Evolutionary conservation across 164 flowering plant species (phyloP).

Genomic region (Piper betle): DNA sequence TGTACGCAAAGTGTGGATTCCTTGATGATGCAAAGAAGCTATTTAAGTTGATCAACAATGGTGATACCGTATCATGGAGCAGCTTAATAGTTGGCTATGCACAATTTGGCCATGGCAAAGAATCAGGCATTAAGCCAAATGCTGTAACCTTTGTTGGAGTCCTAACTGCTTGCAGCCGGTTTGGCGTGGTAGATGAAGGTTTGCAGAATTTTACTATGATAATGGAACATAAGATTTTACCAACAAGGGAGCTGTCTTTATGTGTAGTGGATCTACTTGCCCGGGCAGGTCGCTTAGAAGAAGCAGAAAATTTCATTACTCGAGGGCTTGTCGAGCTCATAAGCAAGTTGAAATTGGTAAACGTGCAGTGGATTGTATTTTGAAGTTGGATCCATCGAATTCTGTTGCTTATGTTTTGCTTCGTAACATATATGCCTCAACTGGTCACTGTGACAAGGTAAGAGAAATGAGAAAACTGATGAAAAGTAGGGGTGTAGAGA

Average conservation of each 20-base stretch:
- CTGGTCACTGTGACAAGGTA: conserved; percentile 40
- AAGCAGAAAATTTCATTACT: conserved; percentile 43
- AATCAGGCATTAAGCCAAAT: conserved; percentile 38
- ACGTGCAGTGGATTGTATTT: conserved; percentile 41
- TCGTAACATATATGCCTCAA: conserved; percentile 45
- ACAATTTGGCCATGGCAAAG: conserved; percentile 38
- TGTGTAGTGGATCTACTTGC: conserved; percentile 58
- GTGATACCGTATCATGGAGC: conserved; percentile 64
- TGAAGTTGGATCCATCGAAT: conserved; percentile 49
- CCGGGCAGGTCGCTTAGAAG: conserved; percentile 43
- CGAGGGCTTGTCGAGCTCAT: conserved; percentile 41
- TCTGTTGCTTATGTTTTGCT: conserved; percentile 52
- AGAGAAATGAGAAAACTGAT: conserved; percentile 40
- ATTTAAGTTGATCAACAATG: conserved; percentile 24
- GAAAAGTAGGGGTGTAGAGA: conserved; percentile 38
- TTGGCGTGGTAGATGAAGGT: conserved; percentile 58
- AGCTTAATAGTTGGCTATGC: conserved; percentile 53
- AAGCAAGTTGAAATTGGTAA: conserved; percentile 41
- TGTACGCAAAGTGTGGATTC: conserved; percentile 56
- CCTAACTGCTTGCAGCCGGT: conserved; percentile 60
- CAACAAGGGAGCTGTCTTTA: conserved; percentile 51
- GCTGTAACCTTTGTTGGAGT: conserved; percentile 53
- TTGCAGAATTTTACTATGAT: conserved; percentile 35
- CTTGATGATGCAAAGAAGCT: conserved; percentile 26
- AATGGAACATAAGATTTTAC: conserved; percentile 32